These are phyloP conservation scores for Ceratobasidium papillatum DNA, from an alignment of 1,284 basidiomycete genomes.

Conservation along the genomic window DNA sequence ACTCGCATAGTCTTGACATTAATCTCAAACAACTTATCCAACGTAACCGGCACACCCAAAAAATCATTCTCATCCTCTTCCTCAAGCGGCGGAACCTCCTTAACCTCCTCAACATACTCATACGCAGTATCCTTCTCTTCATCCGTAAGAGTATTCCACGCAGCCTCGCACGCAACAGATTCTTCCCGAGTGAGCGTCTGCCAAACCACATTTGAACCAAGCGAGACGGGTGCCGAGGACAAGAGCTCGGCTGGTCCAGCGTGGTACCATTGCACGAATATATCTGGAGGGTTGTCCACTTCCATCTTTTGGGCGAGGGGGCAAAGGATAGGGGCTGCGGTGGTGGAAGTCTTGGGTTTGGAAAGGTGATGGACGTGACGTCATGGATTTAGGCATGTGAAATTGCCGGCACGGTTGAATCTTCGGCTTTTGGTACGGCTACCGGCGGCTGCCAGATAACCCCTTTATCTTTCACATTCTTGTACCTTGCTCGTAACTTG, in stretches of 20 bases:
- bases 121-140: slow-evolving; percentile 41
- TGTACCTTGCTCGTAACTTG: no score
- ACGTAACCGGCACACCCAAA: slow-evolving; percentile 47
- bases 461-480: no score
- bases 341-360: slow-evolving; percentile 1
- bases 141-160: slow-evolving; percentile 45
- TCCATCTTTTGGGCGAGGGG: not conserved
- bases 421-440: no score
- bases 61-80: slow-evolving; percentile 39
- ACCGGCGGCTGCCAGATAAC: no score
- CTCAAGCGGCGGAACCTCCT: slow-evolving; percentile 19
- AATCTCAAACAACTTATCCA: slow-evolving; percentile 50
- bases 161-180: slow-evolving; percentile 48
- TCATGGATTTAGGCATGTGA: not conserved
- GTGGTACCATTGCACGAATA: slow-evolving; percentile 45
- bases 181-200: slow-evolving; percentile 47
- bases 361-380: not conserved
- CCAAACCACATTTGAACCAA: slow-evolving; percentile 45
- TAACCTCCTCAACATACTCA: slow-evolving; percentile 39
- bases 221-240: slow-evolving; percentile 41
- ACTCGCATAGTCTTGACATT: slow-evolving; percentile 50
- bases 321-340: not conserved
- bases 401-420: no score
- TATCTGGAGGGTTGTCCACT: not conserved
- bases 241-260: slow-evolving; percentile 42